Evolutionary conservation across 192 early-diverging fungal species (phyloP).

Genomic region (Gaertneriomyces semiglobifer): DNA sequence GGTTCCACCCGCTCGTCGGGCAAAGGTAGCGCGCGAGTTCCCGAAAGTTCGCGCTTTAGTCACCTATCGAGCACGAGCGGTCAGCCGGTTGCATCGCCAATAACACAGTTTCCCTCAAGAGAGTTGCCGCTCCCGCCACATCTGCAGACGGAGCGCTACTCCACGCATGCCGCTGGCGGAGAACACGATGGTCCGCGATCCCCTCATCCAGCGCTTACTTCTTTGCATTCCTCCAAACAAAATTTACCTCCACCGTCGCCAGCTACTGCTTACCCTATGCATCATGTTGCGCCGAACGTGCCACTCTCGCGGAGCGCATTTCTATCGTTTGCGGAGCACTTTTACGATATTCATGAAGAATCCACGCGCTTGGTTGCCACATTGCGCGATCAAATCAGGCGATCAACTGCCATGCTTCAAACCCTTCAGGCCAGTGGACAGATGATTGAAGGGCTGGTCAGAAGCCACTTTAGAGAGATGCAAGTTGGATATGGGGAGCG

Average conservation of each 20-base stretch:
- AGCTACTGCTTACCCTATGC: conserved; percentile 2
- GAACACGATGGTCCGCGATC: conserved; percentile 4
- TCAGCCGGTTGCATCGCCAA: conserved; percentile 24
- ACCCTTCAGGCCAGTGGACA: conserved; percentile 68
- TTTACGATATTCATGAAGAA: conserved; percentile 60
- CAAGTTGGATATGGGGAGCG: conserved; percentile 56
- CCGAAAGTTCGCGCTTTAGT: conserved; percentile 25
- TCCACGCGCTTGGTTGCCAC: conserved; percentile 58
- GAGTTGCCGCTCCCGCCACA: conserved; percentile 33
- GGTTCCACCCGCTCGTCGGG: no score
- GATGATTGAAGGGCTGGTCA: conserved; percentile 78
- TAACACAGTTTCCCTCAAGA: conserved; percentile 31
- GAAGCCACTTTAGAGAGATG: conserved; percentile 69
- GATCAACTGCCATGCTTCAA: conserved; percentile 65
- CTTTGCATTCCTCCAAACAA: neutral
- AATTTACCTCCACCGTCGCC: conserved; percentile 25
- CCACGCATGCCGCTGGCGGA: neutral
- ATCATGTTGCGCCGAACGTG: conserved; percentile 39
- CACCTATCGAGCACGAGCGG: neutral
- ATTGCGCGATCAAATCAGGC: conserved; percentile 74
- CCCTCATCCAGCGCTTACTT: conserved; percentile 24
- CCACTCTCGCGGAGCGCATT: conserved; percentile 16
- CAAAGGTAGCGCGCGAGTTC: neutral
- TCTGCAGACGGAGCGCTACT: conserved; percentile 13
- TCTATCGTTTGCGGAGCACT: conserved; percentile 40